Percentiles rank a stretch among this genome's conserved stretches.
Evolutionary conservation across 2,329 filamentous ascomycete species (phyloP).

Genomic region (Penicillium corylophilum): DNA sequence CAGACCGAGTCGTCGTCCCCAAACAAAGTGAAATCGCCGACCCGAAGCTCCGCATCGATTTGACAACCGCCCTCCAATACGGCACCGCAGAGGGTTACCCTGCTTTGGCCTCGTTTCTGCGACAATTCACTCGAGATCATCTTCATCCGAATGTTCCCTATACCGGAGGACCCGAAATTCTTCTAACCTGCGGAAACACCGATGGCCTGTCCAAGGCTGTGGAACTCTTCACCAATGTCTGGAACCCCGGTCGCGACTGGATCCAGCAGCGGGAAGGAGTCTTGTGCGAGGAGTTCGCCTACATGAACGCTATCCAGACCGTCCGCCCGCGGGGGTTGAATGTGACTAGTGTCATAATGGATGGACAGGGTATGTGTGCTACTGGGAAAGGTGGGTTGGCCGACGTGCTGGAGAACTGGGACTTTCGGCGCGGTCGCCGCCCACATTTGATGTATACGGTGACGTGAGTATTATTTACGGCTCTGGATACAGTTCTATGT

Average conservation of each 20-base stretch:
- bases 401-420: slow-evolving; percentile 81
- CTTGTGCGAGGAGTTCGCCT: slow-evolving; percentile 76
- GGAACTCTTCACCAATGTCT: slow-evolving; percentile 72
- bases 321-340: slow-evolving; percentile 68
- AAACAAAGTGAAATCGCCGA: slow-evolving; percentile 62
- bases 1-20: slow-evolving; percentile 68
- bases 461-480: slow-evolving; percentile 59
- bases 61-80: slow-evolving; percentile 82
- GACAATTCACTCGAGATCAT: slow-evolving; percentile 72
- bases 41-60: slow-evolving; percentile 69
- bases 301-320: slow-evolving; percentile 72
- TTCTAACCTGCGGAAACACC: slow-evolving; percentile 78
- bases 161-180: slow-evolving; percentile 69
- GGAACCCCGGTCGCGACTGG: slow-evolving; percentile 68
- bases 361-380: slow-evolving; percentile 76
- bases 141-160: slow-evolving; percentile 83
- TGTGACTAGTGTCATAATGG: slow-evolving; percentile 70
- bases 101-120: slow-evolving; percentile 72
- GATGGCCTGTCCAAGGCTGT: slow-evolving; percentile 81
- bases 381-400: slow-evolving; percentile 70
- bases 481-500: background rate
- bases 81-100: slow-evolving; percentile 79
- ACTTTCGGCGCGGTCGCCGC: slow-evolving; percentile 67
- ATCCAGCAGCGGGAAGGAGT: slow-evolving; percentile 71
- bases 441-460: slow-evolving; percentile 89